Evolutionary conservation across 306 rosid species (phyloP).

Genomic region (Prunus salicina): DNA sequence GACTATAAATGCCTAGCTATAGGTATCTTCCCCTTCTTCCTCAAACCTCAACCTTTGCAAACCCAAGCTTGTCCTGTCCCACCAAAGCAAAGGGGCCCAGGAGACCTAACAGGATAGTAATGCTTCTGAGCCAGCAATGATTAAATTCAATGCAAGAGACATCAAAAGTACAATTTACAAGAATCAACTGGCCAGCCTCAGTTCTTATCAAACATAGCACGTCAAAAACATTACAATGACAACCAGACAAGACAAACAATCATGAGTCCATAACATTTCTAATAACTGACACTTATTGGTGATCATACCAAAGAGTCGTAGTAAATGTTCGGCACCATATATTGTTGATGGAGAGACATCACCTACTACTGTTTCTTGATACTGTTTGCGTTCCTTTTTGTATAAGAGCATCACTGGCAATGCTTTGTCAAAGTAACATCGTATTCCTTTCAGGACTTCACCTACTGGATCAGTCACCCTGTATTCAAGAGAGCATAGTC

Average conservation of each 20-base stretch:
- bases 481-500: slow-evolving; percentile 31
- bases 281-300: slow-evolving; percentile 13
- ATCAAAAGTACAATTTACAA: background rate
- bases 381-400: slow-evolving; percentile 88
- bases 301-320: slow-evolving; percentile 88
- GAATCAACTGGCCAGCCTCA: background rate
- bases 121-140: background rate
- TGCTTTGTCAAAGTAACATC: slow-evolving; percentile 90
- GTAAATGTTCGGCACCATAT: slow-evolving; percentile 94
- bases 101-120: background rate
- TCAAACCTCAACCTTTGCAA: background rate
- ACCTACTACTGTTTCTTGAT: slow-evolving; percentile 50
- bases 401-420: slow-evolving; percentile 86
- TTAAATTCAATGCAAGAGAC: background rate
- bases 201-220: background rate
- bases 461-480: slow-evolving; percentile 72
- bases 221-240: background rate
- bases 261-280: slow-evolving; percentile 13
- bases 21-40: background rate
- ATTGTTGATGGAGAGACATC: slow-evolving; percentile 73
- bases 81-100: background rate
- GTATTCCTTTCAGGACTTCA: slow-evolving; percentile 85
- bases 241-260: background rate
- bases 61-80: background rate
- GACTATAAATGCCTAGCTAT: background rate